Evolutionary conservation across 2,329 filamentous ascomycete genomes (phyloP), one percentile per base, ranked within the genome.

Genomic region (Diaporthe sp.): DNA sequence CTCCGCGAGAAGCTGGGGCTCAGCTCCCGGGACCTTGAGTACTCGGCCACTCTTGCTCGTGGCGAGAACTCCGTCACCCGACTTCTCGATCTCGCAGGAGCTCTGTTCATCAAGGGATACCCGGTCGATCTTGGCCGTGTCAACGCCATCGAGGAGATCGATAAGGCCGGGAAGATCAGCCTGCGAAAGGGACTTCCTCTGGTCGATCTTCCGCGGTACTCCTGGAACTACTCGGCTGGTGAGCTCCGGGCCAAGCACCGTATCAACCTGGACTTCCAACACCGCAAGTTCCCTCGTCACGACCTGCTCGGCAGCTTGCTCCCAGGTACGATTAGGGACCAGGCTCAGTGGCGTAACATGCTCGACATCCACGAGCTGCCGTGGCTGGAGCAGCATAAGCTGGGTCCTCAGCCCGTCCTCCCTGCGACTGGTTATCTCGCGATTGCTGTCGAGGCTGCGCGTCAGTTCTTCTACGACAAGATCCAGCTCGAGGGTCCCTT

Each of bases 191-290:
- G 51, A 4, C 51, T 53, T 53, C 51, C 42, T 12, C 37, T n/a
- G 19, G 44, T 55, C 13, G 83, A 83, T 78, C 78, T 89, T 6
- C 86, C 87, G 6, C 80, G 79, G 1, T 89, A 89, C 76, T 83
- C 84, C 5, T 89, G 86, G 86, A 85, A 88, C 75, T 86, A 88
- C 77, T 81, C 82, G 25, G 81, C 81, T 5, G 79, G 81, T 34
- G 51, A 74, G 34, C 37, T 34, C 57, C 84, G 85, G 85, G 80
- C 79, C 37, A 82, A 84, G 75, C 80, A 82, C 0, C 82, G 83
- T 8, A 53, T 82, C 2, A 84, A 81, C 49, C 80, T 80, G 12
- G 81, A 82, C 1, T 81, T 81, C 37, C 81, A 84, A 9, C 81
- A 82, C 67, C 80, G 84, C 2, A 79, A 79, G 8, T 81, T 82